These are phyloP conservation scores for Ramularia endophylla DNA, from an alignment of 2,329 filamentous ascomycete species.

Conservation along the genomic window DNA sequence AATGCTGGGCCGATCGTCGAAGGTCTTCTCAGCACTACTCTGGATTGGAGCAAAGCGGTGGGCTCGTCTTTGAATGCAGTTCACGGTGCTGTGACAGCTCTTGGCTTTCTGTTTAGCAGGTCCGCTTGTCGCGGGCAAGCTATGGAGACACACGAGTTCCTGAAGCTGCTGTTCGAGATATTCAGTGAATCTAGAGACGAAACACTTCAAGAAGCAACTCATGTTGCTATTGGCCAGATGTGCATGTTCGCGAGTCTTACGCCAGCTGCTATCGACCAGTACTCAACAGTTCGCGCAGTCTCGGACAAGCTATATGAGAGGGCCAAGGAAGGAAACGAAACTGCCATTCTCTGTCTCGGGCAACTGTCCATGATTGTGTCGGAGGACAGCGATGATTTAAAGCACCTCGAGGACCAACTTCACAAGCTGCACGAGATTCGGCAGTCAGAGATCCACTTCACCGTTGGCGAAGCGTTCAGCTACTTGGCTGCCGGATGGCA, in stretches of 20 bases:
- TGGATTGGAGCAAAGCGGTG: slow-evolving; percentile 53
- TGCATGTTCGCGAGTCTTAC: slow-evolving; percentile 53
- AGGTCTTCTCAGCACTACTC: slow-evolving; percentile 31
- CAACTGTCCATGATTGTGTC: slow-evolving; percentile 62
- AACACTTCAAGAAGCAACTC: slow-evolving; percentile 52
- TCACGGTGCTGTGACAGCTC: slow-evolving; percentile 55
- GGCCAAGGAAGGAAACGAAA: slow-evolving; percentile 75
- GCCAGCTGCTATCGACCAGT: slow-evolving; percentile 31
- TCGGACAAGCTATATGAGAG: slow-evolving; percentile 59
- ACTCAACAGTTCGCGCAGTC: slow-evolving; percentile 33
- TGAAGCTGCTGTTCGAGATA: slow-evolving; percentile 45
- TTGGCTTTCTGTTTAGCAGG: slow-evolving; percentile 55
- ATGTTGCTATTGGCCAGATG: slow-evolving; percentile 55
- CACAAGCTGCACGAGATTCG: slow-evolving; percentile 77
- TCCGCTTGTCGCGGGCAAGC: slow-evolving; percentile 43
- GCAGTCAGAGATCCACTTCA: slow-evolving; percentile 82
- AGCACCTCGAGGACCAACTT: slow-evolving; percentile 59
- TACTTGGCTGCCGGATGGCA: slow-evolving; percentile 75
- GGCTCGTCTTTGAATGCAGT: slow-evolving; percentile 55
- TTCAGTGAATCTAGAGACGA: slow-evolving; percentile 50
- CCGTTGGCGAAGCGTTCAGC: slow-evolving; percentile 81
- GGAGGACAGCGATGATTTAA: slow-evolving; percentile 41
- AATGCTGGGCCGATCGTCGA: slow-evolving; percentile 37
- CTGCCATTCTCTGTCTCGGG: slow-evolving; percentile 74
- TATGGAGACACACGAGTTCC: slow-evolving; percentile 3